Evolutionary conservation across 257 asterid species (phyloP).

Genomic region (Solanum bulbocastanum): DNA sequence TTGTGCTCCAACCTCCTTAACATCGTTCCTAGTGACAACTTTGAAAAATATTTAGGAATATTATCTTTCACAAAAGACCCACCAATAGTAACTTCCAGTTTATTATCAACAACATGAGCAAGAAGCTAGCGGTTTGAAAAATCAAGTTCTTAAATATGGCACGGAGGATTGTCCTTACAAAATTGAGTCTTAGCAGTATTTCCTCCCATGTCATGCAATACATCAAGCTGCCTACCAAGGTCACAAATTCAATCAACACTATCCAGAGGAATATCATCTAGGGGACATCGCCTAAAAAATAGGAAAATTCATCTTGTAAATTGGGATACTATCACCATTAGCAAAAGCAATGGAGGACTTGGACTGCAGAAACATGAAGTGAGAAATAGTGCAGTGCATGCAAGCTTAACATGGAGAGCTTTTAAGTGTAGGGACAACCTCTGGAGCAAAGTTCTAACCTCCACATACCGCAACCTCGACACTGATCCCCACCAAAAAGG

Average conservation of each 20-base stretch:
- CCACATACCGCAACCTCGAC: too few species aligned
- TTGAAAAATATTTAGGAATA: too few species aligned
- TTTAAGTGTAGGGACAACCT: neutral
- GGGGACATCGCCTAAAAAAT: too few species aligned
- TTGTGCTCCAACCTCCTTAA: too few species aligned
- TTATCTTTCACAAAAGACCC: too few species aligned
- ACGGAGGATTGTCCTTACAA: neutral
- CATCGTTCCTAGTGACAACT: too few species aligned
- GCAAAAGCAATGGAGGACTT: neutral
- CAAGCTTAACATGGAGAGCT: neutral
- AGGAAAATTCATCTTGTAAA: neutral
- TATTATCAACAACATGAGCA: too few species aligned
- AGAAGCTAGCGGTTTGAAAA: too few species aligned
- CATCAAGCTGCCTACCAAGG: neutral
- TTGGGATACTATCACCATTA: neutral
- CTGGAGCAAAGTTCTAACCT: neutral
- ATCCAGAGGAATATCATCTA: fast-evolving
- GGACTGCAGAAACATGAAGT: neutral
- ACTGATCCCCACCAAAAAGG: neutral
- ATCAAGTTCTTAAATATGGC: neutral
- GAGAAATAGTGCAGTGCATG: neutral
- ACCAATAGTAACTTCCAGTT: too few species aligned
- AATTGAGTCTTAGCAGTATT: neutral
- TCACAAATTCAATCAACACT: neutral
- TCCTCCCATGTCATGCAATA: neutral